A percentile compares a stretch with the other conserved stretches of the same genome.
Evolutionary conservation across 1,284 basidiomycete genomes (phyloP).

Genomic region (Malassezia vespertilionis): DNA sequence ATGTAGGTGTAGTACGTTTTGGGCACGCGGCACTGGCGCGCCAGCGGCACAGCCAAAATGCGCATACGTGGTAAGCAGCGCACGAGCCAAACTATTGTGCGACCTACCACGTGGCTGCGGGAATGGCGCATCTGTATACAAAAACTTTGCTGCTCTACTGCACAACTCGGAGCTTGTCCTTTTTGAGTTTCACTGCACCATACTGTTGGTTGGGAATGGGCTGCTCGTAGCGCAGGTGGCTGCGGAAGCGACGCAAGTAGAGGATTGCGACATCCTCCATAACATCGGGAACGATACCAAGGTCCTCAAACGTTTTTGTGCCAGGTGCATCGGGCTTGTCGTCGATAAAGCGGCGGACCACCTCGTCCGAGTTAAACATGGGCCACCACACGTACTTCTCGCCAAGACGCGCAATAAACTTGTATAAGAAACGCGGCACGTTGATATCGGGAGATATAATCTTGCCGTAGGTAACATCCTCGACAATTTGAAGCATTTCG

Average conservation of each 20-base stretch:
- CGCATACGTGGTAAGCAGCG: slow-evolving; percentile 4
- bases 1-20: slow-evolving; percentile 1
- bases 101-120: too few species aligned
- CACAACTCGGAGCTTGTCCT: slow-evolving; percentile 50
- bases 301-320: slow-evolving; percentile 53
- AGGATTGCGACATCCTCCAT: slow-evolving; percentile 83
- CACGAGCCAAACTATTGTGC: too few species aligned
- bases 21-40: slow-evolving; percentile 4
- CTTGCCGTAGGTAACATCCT: slow-evolving; percentile 63
- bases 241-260: slow-evolving; percentile 79
- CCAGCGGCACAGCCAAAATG: slow-evolving; percentile 16
- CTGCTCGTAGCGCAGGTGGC: slow-evolving; percentile 52
- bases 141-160: slow-evolving; percentile 40
- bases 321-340: slow-evolving; percentile 51
- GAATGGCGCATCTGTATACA: too few species aligned
- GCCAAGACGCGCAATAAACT: slow-evolving; percentile 57
- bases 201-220: slow-evolving; percentile 48
- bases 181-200: slow-evolving; percentile 44
- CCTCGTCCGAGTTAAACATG: slow-evolving; percentile 77
- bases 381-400: slow-evolving; percentile 79
- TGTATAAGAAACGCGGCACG: slow-evolving; percentile 66
- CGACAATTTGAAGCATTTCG: slow-evolving; percentile 71
- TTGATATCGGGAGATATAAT: slow-evolving; percentile 57
- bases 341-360: slow-evolving; percentile 74
- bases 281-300: slow-evolving; percentile 61